These are phyloP conservation scores for Rosa persica DNA, from an alignment of 306 rosid genomes.

Conservation along the genomic window DNA sequence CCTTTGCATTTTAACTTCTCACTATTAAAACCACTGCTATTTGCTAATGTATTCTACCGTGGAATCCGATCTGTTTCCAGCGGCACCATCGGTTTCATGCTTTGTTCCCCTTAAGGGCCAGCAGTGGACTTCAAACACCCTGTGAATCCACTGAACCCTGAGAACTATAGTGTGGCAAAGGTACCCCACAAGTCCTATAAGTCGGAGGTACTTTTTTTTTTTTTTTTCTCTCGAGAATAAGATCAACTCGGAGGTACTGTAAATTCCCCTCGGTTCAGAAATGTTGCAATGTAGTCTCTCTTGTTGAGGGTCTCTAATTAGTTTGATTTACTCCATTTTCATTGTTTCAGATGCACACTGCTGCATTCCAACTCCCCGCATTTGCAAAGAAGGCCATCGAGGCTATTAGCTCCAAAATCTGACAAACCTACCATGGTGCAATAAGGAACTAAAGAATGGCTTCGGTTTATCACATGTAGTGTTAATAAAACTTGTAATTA, in stretches of 20 bases:
- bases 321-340: background rate
- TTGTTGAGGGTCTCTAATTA: background rate
- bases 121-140: slow-evolving; percentile 28
- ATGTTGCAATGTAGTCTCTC: slow-evolving; percentile 5
- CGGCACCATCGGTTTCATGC: background rate
- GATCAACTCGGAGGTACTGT: background rate
- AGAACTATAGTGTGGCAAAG: slow-evolving; percentile 27
- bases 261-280: background rate
- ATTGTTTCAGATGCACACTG: slow-evolving; percentile 37
- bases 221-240: no score
- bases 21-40: background rate
- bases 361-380: slow-evolving; percentile 33
- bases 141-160: slow-evolving; percentile 15
- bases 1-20: background rate
- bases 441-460: background rate
- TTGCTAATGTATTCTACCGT: background rate
- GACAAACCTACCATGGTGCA: background rate
- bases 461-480: background rate
- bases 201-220: no score
- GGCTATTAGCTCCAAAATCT: background rate
- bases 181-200: slow-evolving; percentile 34
- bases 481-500: background rate
- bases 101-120: slow-evolving; percentile 4
- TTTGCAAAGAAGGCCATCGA: slow-evolving; percentile 4
- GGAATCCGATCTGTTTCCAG: slow-evolving; percentile 1